Conservation (phyloP, 208 protist species). For the Entamoeba invadens region DNA sequence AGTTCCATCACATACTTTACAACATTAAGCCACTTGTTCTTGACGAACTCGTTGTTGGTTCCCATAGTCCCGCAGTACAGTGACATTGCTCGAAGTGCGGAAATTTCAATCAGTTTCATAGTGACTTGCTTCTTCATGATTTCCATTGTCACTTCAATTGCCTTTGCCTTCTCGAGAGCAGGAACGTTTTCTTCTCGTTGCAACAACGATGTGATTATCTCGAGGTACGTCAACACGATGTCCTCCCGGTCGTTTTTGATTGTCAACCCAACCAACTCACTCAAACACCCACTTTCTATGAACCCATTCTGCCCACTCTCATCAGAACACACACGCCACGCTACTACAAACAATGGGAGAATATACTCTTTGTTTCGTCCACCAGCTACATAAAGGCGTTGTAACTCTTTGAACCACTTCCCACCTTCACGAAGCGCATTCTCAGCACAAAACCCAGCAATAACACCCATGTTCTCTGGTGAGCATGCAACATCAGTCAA, state of each 20-base stretch:
- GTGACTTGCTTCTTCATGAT: neutral
- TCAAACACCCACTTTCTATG: neutral
- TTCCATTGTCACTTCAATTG: neutral
- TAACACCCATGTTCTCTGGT: neutral
- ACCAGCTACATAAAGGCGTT: neutral
- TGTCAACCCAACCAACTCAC: neutral
- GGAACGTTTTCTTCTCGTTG: neutral
- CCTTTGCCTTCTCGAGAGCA: neutral
- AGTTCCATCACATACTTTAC: neutral
- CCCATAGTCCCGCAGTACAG: neutral
- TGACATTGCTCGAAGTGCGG: neutral
- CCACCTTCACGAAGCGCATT: neutral
- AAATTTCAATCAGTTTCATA: neutral
- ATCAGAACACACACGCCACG: neutral
- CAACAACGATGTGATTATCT: neutral
- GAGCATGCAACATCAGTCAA: neutral
- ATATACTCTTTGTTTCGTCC: neutral
- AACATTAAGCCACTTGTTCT: neutral
- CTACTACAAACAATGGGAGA: neutral
- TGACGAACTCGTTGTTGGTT: neutral
- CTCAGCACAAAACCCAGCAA: neutral
- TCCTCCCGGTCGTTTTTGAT: neutral
- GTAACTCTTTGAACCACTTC: neutral
- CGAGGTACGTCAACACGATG: neutral
- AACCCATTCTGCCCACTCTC: neutral